Percentiles rank a stretch among this genome's conserved stretches.
Evolutionary conservation across 2,329 filamentous ascomycete species (phyloP).

Genomic region (Dothideomycetidae sp.): DNA sequence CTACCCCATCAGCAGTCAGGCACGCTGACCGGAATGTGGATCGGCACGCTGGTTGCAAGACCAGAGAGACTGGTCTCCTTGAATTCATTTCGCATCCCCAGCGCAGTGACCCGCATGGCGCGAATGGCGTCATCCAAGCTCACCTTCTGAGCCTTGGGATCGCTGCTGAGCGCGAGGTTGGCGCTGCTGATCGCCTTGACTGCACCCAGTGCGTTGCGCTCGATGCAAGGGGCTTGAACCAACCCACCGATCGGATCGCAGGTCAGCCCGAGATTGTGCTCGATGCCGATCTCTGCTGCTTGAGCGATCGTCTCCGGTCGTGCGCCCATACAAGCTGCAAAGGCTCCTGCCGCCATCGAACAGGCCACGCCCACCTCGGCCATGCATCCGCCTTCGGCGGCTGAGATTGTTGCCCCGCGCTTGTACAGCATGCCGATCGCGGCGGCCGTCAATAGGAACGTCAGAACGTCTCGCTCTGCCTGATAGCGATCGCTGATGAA

Average conservation of each 20-base stretch:
- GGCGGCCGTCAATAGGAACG: slow-evolving; percentile 36
- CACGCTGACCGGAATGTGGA: slow-evolving; percentile 38
- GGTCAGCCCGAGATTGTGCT: slow-evolving; percentile 38
- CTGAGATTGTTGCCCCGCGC: slow-evolving; percentile 38
- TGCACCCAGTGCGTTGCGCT: slow-evolving; percentile 37
- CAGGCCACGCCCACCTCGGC: slow-evolving; percentile 41
- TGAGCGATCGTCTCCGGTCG: slow-evolving; percentile 37
- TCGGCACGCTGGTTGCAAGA: slow-evolving; percentile 36
- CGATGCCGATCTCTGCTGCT: slow-evolving; percentile 39
- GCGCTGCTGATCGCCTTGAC: slow-evolving; percentile 39
- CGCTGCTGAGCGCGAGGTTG: slow-evolving; percentile 35
- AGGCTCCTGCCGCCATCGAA: slow-evolving; percentile 38
- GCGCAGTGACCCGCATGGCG: slow-evolving; percentile 37
- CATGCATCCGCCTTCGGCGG: slow-evolving; percentile 40
- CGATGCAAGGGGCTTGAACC: slow-evolving; percentile 39
- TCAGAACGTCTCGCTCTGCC: slow-evolving; percentile 35
- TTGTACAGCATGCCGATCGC: slow-evolving; percentile 42
- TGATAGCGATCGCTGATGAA: slow-evolving; percentile 35
- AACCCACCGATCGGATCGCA: slow-evolving; percentile 39
- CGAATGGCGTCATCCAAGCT: slow-evolving; percentile 38
- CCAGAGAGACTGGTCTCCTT: slow-evolving; percentile 40
- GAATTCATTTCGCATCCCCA: slow-evolving; percentile 40
- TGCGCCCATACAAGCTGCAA: slow-evolving; percentile 40
- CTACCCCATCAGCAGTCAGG: slow-evolving; percentile 40
- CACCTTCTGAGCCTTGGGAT: slow-evolving; percentile 33